Evolutionary conservation across 768 basidiomycete genomes (phyloP).

Genomic region (Suillus alpinus): DNA sequence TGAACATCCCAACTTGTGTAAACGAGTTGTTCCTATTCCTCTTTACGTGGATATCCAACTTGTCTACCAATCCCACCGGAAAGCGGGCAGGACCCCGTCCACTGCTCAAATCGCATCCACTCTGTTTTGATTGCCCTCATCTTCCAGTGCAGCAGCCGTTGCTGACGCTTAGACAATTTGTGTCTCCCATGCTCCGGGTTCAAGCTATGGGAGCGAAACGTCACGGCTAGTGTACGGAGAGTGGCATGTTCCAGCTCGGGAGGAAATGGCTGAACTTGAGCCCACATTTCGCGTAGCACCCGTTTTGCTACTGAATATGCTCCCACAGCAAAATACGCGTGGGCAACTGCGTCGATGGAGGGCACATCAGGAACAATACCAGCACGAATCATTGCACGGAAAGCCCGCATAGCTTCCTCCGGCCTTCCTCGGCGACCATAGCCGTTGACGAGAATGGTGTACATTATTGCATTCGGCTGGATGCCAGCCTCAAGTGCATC

Average conservation of each 20-base stretch:
- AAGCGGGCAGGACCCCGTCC: neutral
- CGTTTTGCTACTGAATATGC: conserved; percentile 47
- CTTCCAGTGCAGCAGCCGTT: conserved; percentile 37
- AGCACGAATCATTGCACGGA: conserved; percentile 58
- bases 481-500: conserved; percentile 49
- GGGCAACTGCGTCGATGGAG: conserved; percentile 66
- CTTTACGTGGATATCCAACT: neutral
- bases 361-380: conserved; percentile 69
- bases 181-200: conserved; percentile 13
- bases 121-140: conserved; percentile 29
- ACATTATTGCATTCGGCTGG: conserved; percentile 62
- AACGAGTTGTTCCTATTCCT: conserved; percentile 1
- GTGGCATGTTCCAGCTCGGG: conserved; percentile 40
- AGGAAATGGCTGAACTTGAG: conserved; percentile 60
- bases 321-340: conserved; percentile 62
- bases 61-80: neutral
- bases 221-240: conserved; percentile 43
- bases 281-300: conserved; percentile 63
- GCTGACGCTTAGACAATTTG: conserved; percentile 31
- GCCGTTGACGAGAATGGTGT: conserved; percentile 74
- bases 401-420: conserved; percentile 48
- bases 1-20: neutral
- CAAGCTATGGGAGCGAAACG: conserved; percentile 45
- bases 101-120: conserved; percentile 18
- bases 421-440: conserved; percentile 62